Conservation (phyloP, 352 stramenopile genomes). For the Globisporangium abappressorium region DNA sequence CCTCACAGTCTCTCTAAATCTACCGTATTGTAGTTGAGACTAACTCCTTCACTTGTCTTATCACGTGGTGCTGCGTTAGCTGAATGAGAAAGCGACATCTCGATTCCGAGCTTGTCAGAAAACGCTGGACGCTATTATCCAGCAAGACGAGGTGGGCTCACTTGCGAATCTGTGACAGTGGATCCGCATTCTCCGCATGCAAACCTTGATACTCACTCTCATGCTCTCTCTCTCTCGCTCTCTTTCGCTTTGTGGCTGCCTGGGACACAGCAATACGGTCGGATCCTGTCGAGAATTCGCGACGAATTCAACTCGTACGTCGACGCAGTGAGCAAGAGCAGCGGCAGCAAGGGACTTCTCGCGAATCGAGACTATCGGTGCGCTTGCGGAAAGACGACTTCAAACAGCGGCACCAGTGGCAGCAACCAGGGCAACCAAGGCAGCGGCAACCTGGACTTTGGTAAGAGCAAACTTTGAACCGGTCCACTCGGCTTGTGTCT, state of each 20-base stretch:
- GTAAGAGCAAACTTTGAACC: conserved; percentile 7
- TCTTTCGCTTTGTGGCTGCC: neutral
- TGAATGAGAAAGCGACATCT: conserved; percentile 52
- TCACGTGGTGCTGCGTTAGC: conserved; percentile 18
- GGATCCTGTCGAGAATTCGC: conserved; percentile 50
- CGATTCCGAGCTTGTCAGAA: conserved; percentile 50
- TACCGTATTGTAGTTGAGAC: neutral
- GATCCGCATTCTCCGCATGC: neutral
- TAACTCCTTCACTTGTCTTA: neutral
- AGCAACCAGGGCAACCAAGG: conserved; percentile 12
- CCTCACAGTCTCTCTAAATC: no score
- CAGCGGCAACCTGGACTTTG: conserved; percentile 24
- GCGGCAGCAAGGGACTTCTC: neutral
- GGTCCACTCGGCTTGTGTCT: neutral
- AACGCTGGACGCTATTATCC: conserved; percentile 48
- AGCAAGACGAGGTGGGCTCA: conserved; percentile 53
- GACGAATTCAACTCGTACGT: conserved; percentile 62
- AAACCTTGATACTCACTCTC: neutral
- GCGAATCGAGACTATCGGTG: neutral
- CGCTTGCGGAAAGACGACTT: neutral
- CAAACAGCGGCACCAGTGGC: neutral
- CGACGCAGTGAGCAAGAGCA: conserved; percentile 22
- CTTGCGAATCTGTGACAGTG: neutral
- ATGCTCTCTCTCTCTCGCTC: neutral
- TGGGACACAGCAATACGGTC: conserved; percentile 38